A percentile compares a stretch with the other conserved stretches of the same genome.
Evolutionary conservation across 257 asterid species (phyloP).

Genomic region (Galeopsis tetrahit): DNA sequence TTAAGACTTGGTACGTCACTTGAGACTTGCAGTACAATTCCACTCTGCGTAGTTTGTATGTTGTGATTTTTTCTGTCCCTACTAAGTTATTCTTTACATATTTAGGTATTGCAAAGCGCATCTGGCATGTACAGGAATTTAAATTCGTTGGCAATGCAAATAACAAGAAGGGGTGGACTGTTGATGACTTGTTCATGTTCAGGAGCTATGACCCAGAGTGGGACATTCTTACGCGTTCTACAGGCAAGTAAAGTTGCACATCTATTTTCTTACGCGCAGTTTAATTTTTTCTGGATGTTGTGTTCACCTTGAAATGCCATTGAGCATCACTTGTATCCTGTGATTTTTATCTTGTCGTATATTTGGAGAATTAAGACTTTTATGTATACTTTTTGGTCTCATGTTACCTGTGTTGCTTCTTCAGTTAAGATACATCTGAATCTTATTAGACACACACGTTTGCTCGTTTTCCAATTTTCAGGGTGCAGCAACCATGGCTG

Average conservation of each 20-base stretch:
- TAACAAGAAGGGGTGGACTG: slow-evolving; percentile 81
- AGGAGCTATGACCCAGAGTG: slow-evolving; percentile 98
- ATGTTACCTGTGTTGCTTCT: not conserved
- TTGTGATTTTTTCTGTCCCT: too few species aligned
- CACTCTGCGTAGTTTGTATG: not conserved
- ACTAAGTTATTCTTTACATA: not conserved
- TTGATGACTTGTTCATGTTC: slow-evolving; percentile 98
- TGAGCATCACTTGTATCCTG: not conserved
- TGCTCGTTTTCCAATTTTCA: slow-evolving; percentile 27
- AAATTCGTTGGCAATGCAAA: slow-evolving; percentile 88
- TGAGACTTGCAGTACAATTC: not conserved
- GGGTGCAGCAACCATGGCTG: slow-evolving; percentile 89
- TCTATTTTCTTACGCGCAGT: not conserved
- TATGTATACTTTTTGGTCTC: not conserved
- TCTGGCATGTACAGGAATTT: slow-evolving; percentile 94
- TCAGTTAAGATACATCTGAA: not conserved
- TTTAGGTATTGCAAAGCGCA: slow-evolving; percentile 84
- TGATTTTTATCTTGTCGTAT: too few species aligned
- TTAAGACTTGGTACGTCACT: not conserved
- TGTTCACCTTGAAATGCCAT: not conserved
- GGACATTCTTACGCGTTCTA: slow-evolving; percentile 70
- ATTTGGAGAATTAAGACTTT: not conserved
- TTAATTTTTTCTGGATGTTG: not conserved
- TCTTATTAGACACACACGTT: not conserved
- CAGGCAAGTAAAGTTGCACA: slow-evolving; percentile 58